phyloP scores from a whole-genome alignment of 2,329 filamentous ascomycete genomes.

The Epichloe sibirici region DNA sequence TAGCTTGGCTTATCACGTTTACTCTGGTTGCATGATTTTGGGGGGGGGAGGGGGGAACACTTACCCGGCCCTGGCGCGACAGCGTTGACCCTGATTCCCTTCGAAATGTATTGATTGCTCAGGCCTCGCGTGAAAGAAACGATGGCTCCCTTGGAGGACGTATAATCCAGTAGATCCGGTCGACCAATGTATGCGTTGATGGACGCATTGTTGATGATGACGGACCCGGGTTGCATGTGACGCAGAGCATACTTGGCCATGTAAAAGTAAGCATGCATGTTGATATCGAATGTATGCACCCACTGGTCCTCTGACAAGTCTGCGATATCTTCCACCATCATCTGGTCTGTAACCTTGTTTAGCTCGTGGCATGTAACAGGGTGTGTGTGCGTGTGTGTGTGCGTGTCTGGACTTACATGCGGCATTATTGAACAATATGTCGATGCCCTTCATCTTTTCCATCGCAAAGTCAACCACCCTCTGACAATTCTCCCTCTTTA shows the following conservation, averaged over 20 bases:
- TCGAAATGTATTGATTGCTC: conserved; percentile 59
- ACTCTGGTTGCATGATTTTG: too few species aligned
- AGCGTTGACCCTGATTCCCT: conserved; percentile 65
- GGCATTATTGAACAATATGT: conserved; percentile 65
- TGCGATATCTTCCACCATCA: conserved; percentile 56
- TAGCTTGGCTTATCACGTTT: too few species aligned
- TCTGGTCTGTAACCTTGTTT: conserved; percentile 23
- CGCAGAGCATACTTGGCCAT: conserved; percentile 64
- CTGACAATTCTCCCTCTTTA: conserved; percentile 53
- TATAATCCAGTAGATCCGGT: conserved; percentile 72
- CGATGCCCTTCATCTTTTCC: conserved; percentile 53
- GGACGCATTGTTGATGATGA: conserved; percentile 77
- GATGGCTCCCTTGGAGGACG: conserved; percentile 66
- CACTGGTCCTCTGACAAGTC: conserved; percentile 69
- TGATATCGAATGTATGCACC: conserved; percentile 67
- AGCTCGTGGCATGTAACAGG: too few species aligned
- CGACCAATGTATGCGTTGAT: conserved; percentile 76
- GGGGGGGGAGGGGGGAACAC: background rate
- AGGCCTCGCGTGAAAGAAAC: conserved; percentile 67
- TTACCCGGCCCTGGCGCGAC: conserved; percentile 58
- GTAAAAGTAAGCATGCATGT: conserved; percentile 75
- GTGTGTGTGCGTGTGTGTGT: too few species aligned
- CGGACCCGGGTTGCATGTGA: conserved; percentile 61
- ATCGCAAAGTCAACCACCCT: conserved; percentile 53
- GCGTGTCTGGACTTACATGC: conserved; percentile 36